Conservation (phyloP, 1,284 basidiomycete species). For the Microbotryum saponariae region DNA sequence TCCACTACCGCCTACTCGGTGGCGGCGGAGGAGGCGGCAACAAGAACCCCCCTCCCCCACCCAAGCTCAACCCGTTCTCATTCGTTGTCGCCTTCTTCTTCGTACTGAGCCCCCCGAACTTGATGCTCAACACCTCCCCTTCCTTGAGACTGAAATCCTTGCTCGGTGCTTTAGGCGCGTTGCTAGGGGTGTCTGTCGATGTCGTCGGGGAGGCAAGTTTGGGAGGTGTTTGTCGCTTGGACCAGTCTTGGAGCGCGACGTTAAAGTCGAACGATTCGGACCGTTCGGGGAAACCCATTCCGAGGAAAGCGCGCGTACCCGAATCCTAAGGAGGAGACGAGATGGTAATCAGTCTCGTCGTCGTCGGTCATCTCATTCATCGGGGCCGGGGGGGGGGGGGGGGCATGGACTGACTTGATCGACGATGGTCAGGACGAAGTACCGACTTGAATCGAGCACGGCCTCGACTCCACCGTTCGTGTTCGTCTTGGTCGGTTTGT, state of each 20-base stretch:
- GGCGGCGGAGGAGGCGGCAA: slow-evolving; percentile 33
- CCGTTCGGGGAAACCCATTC: slow-evolving; percentile 81
- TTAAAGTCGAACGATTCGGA: slow-evolving; percentile 92
- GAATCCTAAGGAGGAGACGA: slow-evolving; percentile 46
- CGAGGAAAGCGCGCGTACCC: slow-evolving; percentile 82
- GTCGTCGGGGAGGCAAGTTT: slow-evolving; percentile 35
- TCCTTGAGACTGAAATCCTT: slow-evolving; percentile 87
- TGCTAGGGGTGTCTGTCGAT: slow-evolving; percentile 44
- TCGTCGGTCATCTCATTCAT: too few relatives aligned
- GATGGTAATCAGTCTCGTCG: too few relatives aligned
- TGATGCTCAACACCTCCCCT: slow-evolving; percentile 90
- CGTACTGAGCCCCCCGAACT: slow-evolving; percentile 60
- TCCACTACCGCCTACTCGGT: slow-evolving; percentile 1
- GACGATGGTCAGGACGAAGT: slow-evolving; percentile 44
- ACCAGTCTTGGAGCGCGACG: slow-evolving; percentile 69
- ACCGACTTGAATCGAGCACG: slow-evolving; percentile 89
- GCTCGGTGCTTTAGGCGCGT: slow-evolving; percentile 57
- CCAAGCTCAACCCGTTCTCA: not conserved
- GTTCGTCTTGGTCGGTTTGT: slow-evolving; percentile 60
- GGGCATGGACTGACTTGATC: slow-evolving; percentile 12
- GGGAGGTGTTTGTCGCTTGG: slow-evolving; percentile 44
- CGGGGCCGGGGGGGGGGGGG: too few relatives aligned
- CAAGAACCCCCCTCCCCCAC: slow-evolving; percentile 22
- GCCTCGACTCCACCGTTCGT: slow-evolving; percentile 68
- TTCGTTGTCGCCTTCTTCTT: slow-evolving; percentile 40